Conservation (phyloP, 2,329 filamentous ascomycete genomes). For the Monilinia polystroma region DNA sequence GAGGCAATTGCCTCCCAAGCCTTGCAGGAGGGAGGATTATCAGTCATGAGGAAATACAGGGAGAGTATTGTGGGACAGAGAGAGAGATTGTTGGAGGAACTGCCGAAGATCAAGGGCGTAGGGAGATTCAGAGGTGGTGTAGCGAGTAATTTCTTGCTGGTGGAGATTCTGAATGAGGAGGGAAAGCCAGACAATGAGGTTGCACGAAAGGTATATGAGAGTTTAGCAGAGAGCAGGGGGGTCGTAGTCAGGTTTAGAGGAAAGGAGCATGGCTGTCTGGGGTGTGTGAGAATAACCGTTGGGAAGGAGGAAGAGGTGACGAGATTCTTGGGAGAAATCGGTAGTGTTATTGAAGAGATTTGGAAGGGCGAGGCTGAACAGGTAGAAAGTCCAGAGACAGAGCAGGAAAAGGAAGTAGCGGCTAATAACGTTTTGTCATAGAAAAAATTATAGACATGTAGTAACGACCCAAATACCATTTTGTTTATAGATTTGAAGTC, state of each 20-base stretch:
- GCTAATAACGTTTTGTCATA: slow-evolving; percentile 36
- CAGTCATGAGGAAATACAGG: slow-evolving; percentile 69
- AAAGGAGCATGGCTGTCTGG: slow-evolving; percentile 85
- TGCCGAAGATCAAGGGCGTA: slow-evolving; percentile 74
- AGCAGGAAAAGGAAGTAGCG: slow-evolving; percentile 32
- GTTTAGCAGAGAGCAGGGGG: slow-evolving; percentile 77
- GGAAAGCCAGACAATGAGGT: slow-evolving; percentile 76
- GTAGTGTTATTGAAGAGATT: slow-evolving; percentile 37
- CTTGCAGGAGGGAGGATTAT: slow-evolving; percentile 64
- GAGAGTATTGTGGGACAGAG: slow-evolving; percentile 73
- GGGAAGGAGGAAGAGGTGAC: slow-evolving; percentile 86
- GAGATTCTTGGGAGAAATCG: slow-evolving; percentile 70
- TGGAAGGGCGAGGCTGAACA: slow-evolving; percentile 21
- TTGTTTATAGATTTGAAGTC: background rate
- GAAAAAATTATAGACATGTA: slow-evolving; percentile 20
- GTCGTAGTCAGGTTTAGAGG: slow-evolving; percentile 94
- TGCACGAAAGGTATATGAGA: slow-evolving; percentile 79
- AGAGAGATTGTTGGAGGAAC: slow-evolving; percentile 68
- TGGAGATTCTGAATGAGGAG: slow-evolving; percentile 74
- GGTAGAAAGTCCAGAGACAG: slow-evolving; percentile 26
- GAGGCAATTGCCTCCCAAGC: slow-evolving; percentile 76
- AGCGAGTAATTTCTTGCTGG: slow-evolving; percentile 85
- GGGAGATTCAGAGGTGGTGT: slow-evolving; percentile 78
- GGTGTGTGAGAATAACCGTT: slow-evolving; percentile 87
- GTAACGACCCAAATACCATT: background rate